Base-by-base conservation (phyloP, 2,329 filamentous ascomycete genomes). In the Pleomassaria siparia region DNA sequence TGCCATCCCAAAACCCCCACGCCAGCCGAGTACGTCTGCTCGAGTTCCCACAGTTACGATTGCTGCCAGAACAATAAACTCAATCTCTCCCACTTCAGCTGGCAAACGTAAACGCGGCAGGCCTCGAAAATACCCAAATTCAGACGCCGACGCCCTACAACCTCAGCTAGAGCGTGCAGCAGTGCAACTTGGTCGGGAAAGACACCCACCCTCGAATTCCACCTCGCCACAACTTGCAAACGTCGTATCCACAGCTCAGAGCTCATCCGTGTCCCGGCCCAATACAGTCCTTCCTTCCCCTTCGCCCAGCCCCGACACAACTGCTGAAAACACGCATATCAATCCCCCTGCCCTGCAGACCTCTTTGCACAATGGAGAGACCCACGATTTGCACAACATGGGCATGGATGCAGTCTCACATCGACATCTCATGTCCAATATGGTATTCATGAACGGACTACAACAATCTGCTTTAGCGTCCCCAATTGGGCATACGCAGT, bases 281-380 rank as follows among this genome's bases (percentile, higher is more conserved):
- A 54, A 64, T 48, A 56, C 69, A 26, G 72, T 80, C 16, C 75
- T 86, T 41, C 81, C 83, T 6, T 86, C 85, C 12, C 83, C 85
- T 25, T 78, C 83, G 11, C 78, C 81, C 10, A 87, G 82, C 62
- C 80, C 86, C 54, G 82, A 85, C 51, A 53, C 43, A 4, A 43
- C 28, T 18, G 30, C 28, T 6, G 50, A 52, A 11, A 16, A 12
- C 25, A 40, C 22, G 3, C 4, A 9, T 10, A n/a, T 15, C 35
- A 37, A 37, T 20, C 37, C 24, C 22, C 11, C 26, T 22, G 4
- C 11, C n/a, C 9, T 15, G 13, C 22, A 4, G 5, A 13, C 44
- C 21, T 7, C n/a, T 9, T 11, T 28, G 5, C 35, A 18, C 35
- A 33, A 25, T 25, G 32, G 16, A n/a, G 16, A 36, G 18, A 21